Percentiles rank a stretch among this genome's conserved stretches.
These are phyloP conservation scores for Kwoniella mangroviensis DNA, from an alignment of 768 basidiomycete genomes.

Conservation along the genomic window DNA sequence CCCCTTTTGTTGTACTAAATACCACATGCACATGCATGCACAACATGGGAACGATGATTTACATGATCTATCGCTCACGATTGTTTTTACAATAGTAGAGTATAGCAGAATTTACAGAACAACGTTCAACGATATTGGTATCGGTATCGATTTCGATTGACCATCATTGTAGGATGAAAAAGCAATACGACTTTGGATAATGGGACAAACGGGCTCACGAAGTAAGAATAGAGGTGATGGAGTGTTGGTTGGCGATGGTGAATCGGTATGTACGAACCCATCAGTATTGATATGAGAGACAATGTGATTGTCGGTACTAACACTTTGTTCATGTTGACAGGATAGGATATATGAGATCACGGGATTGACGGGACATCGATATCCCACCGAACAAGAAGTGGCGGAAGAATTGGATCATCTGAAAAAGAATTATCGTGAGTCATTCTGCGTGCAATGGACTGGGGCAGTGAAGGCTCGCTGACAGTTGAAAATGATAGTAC, in stretches of 20 bases:
- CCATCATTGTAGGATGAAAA: too few species aligned
- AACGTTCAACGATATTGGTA: too few species aligned
- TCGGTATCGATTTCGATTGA: too few species aligned
- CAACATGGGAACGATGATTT: too few species aligned
- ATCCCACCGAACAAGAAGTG: constrained; percentile 6
- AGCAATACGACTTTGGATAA: neutral
- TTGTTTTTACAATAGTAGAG: too few species aligned
- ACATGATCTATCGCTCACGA: too few species aligned
- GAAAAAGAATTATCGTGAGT: constrained; percentile 2
- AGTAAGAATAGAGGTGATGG: neutral
- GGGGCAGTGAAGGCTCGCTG: too few species aligned
- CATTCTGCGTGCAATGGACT: too few species aligned
- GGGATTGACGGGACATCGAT: constrained; percentile 8
- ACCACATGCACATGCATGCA: neutral
- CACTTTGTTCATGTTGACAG: neutral
- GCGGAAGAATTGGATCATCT: constrained; percentile 6
- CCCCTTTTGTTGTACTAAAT: neutral
- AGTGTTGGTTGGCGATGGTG: neutral
- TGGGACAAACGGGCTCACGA: neutral
- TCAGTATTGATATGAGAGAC: too few species aligned
- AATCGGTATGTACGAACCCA: neutral
- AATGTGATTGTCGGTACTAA: neutral
- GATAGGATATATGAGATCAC: constrained; percentile 7
- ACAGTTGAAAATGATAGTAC: neutral
- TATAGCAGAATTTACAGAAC: too few species aligned